Evolutionary conservation across 1,139 yeast species (phyloP), one percentile per base, ranked within the genome.

Genomic region (Lodderomyces metapsilosis): DNA sequence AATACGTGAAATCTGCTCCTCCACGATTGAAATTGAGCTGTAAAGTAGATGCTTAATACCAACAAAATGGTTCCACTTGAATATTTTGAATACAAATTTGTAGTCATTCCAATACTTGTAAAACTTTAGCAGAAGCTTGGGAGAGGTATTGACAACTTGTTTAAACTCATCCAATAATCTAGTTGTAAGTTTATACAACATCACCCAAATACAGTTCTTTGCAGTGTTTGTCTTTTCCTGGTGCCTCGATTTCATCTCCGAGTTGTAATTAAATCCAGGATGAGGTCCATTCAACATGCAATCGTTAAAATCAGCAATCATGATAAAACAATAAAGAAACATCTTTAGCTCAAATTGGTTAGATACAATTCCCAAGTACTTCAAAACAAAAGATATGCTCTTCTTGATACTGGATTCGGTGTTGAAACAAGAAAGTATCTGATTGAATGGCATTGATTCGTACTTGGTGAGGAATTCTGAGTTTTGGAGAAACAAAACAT

Each of bases 181-280:
- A 13, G 43, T 38, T 2, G 61, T 48, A 39, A 44, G 45, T 39
- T 59, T 60, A 41, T 43, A 59, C 5, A 59, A 40, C 16, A 60
- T 35, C 6, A 60, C 41, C 54, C 64, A 55, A 10, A 62, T 44
- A 34, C 56, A 53, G 42, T 59, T 59, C 22, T 49, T 36, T 8
- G 41, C 42, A 34, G 43, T 44, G 31, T 38, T 41, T 12, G 41
- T 36, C 9, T 34, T 32, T 25, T 46, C 50, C 23, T 44, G 41
- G n/a, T n/a, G 5, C 20, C 27, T 13, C 13, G 25, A n/a, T 12
- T 13, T 21, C 3, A 21, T 20, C 15, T 43, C 39, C 21, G 40
- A 39, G 9, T 34, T 44, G 40, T 63, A 46, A 43, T 64, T 65
- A 38, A 58, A 58, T 0, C 66, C 64, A 0, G 69, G 64, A 35